Conservation (phyloP, 2,329 filamentous ascomycete genomes). For the Chaetothyriales sp. region DNA sequence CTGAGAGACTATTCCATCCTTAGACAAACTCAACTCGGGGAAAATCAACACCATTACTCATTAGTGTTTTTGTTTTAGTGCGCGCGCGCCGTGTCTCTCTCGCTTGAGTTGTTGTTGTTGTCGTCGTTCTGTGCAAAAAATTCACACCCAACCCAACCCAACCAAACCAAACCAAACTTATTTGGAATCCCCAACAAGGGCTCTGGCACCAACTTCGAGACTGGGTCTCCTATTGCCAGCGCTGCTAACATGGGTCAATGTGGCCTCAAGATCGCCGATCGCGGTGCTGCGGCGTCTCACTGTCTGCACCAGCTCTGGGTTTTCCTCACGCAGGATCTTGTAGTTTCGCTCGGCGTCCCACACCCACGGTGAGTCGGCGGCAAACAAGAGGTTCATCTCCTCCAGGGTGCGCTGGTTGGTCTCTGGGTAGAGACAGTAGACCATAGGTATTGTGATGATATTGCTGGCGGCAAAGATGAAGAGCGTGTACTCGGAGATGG, state of each 20-base stretch:
- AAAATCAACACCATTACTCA: too few relatives aligned
- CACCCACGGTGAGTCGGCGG: slow-evolving; percentile 49
- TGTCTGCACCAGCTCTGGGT: slow-evolving; percentile 35
- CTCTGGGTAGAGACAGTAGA: slow-evolving; percentile 61
- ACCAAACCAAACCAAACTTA: too few relatives aligned
- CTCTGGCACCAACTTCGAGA: background rate
- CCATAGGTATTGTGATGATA: slow-evolving; percentile 48
- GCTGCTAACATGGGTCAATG: background rate
- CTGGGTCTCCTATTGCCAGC: background rate
- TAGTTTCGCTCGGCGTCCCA: slow-evolving; percentile 58
- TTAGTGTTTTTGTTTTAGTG: too few relatives aligned
- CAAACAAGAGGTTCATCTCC: slow-evolving; percentile 61
- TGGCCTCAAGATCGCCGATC: slow-evolving; percentile 7
- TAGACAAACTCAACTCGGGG: too few relatives aligned
- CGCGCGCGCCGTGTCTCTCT: too few relatives aligned
- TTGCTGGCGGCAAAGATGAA: slow-evolving; percentile 60
- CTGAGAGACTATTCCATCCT: too few relatives aligned
- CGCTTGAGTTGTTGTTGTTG: too few relatives aligned
- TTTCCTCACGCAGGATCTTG: slow-evolving; percentile 44
- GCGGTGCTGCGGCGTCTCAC: slow-evolving; percentile 23
- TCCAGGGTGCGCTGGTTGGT: slow-evolving; percentile 59
- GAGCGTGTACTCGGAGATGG: slow-evolving; percentile 54
- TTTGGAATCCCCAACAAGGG: too few relatives aligned
- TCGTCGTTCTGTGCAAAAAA: too few relatives aligned
- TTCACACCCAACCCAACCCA: too few relatives aligned